phyloP scores from a whole-genome alignment of 208 protist species.

The Balamuthia mandrillaris region DNA sequence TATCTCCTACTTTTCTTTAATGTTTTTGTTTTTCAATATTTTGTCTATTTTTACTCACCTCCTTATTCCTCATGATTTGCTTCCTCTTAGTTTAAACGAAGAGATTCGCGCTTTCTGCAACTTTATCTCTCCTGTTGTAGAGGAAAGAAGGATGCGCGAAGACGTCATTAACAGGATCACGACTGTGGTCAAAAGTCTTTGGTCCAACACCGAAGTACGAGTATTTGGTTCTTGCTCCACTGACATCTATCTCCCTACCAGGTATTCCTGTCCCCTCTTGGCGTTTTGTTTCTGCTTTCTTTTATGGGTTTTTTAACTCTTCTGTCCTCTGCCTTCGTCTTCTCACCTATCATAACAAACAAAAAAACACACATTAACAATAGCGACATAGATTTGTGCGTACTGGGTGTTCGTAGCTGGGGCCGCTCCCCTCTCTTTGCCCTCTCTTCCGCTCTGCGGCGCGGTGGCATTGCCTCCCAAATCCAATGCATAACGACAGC shows the following conservation, averaged over 20 bases:
- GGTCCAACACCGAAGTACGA: not conserved
- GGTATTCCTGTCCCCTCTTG: too few species aligned
- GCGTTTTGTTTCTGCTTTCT: too few species aligned
- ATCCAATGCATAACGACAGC: constrained; percentile 3
- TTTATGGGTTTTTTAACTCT: too few species aligned
- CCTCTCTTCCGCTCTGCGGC: not conserved
- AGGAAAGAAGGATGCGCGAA: constrained; percentile 17
- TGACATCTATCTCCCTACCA: constrained; percentile 9
- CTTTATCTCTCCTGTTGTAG: not conserved
- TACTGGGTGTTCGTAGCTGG: not conserved
- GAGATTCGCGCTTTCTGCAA: constrained; percentile 6
- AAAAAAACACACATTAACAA: too few species aligned
- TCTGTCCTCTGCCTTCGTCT: too few species aligned
- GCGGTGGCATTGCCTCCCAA: not conserved
- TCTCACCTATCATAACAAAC: too few species aligned
- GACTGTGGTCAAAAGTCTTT: not conserved
- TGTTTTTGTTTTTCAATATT: too few species aligned
- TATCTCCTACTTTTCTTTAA: too few species aligned
- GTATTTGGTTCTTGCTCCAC: constrained; percentile 16
- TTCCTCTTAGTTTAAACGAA: not conserved
- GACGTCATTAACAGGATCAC: constrained; percentile 1
- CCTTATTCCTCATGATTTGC: not conserved
- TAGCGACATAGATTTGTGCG: not conserved
- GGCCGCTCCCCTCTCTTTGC: not conserved
- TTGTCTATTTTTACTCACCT: not conserved